Base-by-base conservation (phyloP, 768 basidiomycete species). In the Leccinum rimulosum region DNA sequence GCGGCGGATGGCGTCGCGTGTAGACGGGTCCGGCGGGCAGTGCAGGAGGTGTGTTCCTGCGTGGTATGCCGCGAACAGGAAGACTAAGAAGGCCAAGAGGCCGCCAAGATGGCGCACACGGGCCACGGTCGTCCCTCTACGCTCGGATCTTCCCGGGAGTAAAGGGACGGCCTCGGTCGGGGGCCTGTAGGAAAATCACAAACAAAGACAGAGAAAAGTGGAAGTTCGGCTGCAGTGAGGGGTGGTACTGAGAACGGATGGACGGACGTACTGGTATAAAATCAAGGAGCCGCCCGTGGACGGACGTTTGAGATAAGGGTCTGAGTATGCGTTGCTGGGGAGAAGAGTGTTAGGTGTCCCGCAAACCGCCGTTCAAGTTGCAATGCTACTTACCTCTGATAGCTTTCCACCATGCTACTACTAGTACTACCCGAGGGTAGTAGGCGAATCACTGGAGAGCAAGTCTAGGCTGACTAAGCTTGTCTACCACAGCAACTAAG, bases 1-100 rank as follows among this genome's bases (percentile, higher is more conserved):
- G 28, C 0, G 28, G 22, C 65, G 65, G 15, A 55, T 53, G 28
- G 48, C 3, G 1, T 54, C 57, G 36, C 59, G 56, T 8, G 52
- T 54, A 38, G 35, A 33, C 2, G 57, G 48, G 14, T 64, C 62
- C 0, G 40, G 57, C 0, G 65, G 58, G 53, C 65, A 66, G 6
- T 4, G 31, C 4, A 8, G 0, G 40, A 51, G n/a, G 22, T 64
- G 66, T 15, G 40, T 17, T 7, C 9, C 8, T 4, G 54, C 47
- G 15, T 55, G 31, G 33, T 56, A 48, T 10, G 12, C 15, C 22
- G n/a, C 11, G 31, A 48, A 22, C 0, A 38, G 49, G 31, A 65
- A 0, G 15, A 12, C 17, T 10, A 45, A 19, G 27, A 69, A 5
- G 5, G 10, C 28, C 0, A 64, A 9, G 47, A 12, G 31, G 50